phyloP scores from a whole-genome alignment of 352 stramenopile genomes.

The Phytophthora sp. region DNA sequence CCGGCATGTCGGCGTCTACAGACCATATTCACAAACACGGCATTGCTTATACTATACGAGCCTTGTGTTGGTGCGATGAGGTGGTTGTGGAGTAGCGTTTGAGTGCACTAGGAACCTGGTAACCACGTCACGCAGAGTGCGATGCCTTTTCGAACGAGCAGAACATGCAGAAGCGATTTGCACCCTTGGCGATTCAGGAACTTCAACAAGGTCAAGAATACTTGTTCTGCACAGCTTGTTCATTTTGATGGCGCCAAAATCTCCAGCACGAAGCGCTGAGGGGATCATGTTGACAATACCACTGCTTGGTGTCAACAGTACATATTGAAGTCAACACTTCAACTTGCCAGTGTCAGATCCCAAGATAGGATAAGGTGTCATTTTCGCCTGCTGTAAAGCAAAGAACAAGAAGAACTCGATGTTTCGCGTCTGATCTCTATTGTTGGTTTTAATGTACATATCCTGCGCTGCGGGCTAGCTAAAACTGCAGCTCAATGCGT shows the following conservation, averaged over 20 bases:
- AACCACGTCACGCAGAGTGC: neutral
- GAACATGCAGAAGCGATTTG: slow-evolving; percentile 18
- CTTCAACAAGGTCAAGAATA: too few relatives aligned
- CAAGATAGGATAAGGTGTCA: slow-evolving; percentile 3
- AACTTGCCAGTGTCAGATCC: slow-evolving; percentile 7
- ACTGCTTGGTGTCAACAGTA: too few relatives aligned
- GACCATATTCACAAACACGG: slow-evolving; percentile 35
- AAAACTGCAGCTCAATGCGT: slow-evolving; percentile 4
- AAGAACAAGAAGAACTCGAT: too few relatives aligned
- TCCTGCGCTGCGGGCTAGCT: neutral
- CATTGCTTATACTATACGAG: slow-evolving; percentile 28
- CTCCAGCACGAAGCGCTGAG: too few relatives aligned
- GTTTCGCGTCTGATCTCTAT: too few relatives aligned
- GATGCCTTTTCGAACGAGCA: too few relatives aligned
- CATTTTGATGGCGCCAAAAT: too few relatives aligned
- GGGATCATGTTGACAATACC: too few relatives aligned
- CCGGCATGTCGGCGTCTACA: slow-evolving; percentile 17
- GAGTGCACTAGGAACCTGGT: too few relatives aligned
- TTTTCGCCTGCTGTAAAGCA: too few relatives aligned
- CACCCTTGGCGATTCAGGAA: neutral
- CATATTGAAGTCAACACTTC: too few relatives aligned
- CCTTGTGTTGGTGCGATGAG: neutral
- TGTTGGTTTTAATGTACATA: slow-evolving; percentile 15
- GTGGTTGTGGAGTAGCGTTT: neutral
- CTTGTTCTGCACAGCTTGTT: too few relatives aligned